phyloP scores from a whole-genome alignment of 2,329 filamentous ascomycete genomes.

The Colletotrichum graminicola region DNA sequence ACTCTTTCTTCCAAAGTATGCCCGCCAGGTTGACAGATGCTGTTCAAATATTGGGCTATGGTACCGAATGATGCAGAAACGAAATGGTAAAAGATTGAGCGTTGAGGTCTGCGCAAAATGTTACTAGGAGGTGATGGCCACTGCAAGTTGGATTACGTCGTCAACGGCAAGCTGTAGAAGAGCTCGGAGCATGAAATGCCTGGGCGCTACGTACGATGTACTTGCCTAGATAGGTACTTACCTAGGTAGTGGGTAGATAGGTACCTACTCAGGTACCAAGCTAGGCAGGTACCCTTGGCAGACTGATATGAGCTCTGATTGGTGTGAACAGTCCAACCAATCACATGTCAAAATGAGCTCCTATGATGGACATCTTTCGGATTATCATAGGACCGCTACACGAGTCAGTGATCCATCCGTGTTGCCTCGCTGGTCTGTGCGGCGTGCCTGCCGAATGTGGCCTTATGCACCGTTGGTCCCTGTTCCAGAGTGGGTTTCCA shows the following conservation, averaged over 20 bases:
- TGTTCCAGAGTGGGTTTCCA: constrained; percentile 12
- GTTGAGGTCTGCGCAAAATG: neutral
- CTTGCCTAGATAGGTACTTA: too few species aligned
- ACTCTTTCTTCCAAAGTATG: constrained; percentile 60
- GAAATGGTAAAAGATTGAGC: too few species aligned
- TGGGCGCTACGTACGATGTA: too few species aligned
- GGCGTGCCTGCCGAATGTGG: constrained; percentile 5
- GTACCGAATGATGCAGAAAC: neutral
- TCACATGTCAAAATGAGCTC: neutral
- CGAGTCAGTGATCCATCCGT: constrained; percentile 3
- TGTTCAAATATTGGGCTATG: neutral
- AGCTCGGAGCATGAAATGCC: neutral
- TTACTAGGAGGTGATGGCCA: neutral
- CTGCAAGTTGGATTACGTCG: constrained; percentile 18
- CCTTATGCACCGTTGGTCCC: constrained; percentile 5
- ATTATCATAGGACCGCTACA: constrained; percentile 24
- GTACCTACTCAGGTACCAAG: too few species aligned
- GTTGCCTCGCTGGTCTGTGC: neutral
- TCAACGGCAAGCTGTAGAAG: neutral
- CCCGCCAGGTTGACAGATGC: constrained; percentile 58
- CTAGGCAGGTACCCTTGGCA: neutral
- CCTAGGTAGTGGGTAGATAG: too few species aligned
- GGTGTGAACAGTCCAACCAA: constrained; percentile 4
- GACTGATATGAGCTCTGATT: constrained; percentile 13
- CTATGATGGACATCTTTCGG: neutral